A percentile compares a stretch with the other conserved stretches of the same genome.
phyloP scores from a whole-genome alignment of 768 basidiomycete species.

The Tulasnella sp. region DNA sequence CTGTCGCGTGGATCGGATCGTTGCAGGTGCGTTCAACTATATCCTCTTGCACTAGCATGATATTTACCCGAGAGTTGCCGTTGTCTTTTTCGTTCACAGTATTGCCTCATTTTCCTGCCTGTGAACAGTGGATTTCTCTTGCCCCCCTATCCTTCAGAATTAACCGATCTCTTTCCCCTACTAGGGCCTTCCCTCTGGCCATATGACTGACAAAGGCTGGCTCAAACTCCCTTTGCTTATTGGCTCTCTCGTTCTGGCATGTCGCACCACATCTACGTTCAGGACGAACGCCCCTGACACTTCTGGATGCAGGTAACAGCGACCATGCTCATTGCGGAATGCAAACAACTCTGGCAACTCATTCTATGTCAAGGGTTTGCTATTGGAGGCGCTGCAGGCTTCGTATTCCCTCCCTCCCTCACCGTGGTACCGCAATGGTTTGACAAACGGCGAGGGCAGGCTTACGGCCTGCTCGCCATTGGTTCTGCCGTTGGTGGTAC shows the following conservation, averaged over 20 bases:
- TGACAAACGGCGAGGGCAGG: slow-evolving; percentile 47
- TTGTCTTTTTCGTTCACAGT: not conserved
- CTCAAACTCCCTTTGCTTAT: not conserved
- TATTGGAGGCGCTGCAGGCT: slow-evolving; percentile 18
- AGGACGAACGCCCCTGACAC: not conserved
- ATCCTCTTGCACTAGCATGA: not conserved
- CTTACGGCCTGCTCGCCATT: slow-evolving; percentile 58
- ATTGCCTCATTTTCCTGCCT: slow-evolving; percentile 24
- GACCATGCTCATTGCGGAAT: slow-evolving; percentile 18
- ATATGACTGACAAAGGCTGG: slow-evolving; percentile 19
- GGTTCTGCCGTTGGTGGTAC: slow-evolving; percentile 25
- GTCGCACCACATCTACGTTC: not conserved
- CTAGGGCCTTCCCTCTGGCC: slow-evolving; percentile 18
- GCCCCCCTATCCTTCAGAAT: not conserved
- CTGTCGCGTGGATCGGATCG: slow-evolving; percentile 24
- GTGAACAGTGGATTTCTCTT: not conserved
- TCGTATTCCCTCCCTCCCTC: slow-evolving; percentile 16
- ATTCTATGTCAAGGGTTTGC: slow-evolving; percentile 24
- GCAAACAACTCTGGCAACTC: slow-evolving; percentile 21
- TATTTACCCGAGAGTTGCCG: not conserved
- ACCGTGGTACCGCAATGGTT: slow-evolving; percentile 21
- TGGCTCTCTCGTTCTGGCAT: slow-evolving; percentile 7
- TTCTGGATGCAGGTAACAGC: not conserved
- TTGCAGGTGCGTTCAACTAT: not conserved
- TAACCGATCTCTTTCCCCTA: not conserved